Base-by-base conservation (phyloP, 192 early-diverging fungal genomes). In the Podila horticola region DNA sequence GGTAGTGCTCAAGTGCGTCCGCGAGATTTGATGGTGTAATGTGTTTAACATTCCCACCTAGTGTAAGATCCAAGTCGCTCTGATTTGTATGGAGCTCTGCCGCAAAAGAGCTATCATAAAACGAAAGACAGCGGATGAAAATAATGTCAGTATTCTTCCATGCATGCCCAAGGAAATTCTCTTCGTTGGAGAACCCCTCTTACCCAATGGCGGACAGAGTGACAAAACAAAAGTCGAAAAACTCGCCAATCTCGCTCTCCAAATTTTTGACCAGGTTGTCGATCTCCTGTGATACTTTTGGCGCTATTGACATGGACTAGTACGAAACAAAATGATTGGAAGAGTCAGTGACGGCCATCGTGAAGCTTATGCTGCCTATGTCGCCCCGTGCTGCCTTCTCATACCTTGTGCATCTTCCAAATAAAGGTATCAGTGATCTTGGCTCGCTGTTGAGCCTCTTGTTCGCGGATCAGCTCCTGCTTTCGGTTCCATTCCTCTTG, bases 361-460 rank as follows among this genome's bases (percentile, higher is more conserved):
- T 28, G 28, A 12, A 0, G 7, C 57, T 9, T 58, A 58, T 7
- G 24, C n/a, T 58, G 1, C 11, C 24, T 2, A 58, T 0, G 4
- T 38, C n/a, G 0, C n/a, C 9, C 19, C 10, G 11, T 24, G 22
- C 9, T 19, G 6, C n/a, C 15, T n/a, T 7, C 6, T 12, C 24
- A 29, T 64, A 81, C 77, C 71, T 81, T 57, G 48, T 81, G 62
- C 71, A 81, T 73, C 30, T 60, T 72, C 77, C 70, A 73, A 26
- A 81, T 73, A 73, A 81, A 81, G 5, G 69, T 66, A 45, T 81
- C 71, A 4, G 63, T 61, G 11, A 38, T 66, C 52, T 52, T 64
- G 12, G 68, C 36, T 24, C 71, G 22, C 52, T 31, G 29, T 26
- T 38, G 34, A 10, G 61, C 26, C 30, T 81, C 77, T 17, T 67